Conservation (phyloP, 2,329 filamentous ascomycete genomes). For the Colletotrichum limetticola region DNA sequence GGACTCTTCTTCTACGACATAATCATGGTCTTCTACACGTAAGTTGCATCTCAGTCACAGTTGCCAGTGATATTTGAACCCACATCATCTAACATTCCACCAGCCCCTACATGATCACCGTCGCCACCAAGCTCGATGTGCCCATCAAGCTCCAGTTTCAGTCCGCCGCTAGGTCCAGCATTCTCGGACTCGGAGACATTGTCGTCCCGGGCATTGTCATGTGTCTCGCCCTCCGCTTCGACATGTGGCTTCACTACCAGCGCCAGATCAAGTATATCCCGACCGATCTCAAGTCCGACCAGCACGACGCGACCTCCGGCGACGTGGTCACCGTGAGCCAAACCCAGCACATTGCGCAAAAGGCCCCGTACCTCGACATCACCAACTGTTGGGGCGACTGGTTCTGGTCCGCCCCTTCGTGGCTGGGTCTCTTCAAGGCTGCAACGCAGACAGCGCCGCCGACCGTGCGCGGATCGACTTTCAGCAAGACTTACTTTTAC, state of each 20-base stretch:
- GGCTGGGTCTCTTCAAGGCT: constrained; percentile 36
- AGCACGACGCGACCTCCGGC: constrained; percentile 45
- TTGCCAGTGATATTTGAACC: too few species aligned
- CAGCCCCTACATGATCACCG: constrained; percentile 84
- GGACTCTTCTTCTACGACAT: constrained; percentile 96
- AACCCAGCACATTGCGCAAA: constrained; percentile 51
- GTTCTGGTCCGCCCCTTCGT: constrained; percentile 73
- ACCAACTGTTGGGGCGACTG: constrained; percentile 84
- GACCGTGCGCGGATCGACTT: constrained; percentile 59
- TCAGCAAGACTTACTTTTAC: constrained; percentile 88
- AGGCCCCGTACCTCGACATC: constrained; percentile 65
- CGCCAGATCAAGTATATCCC: constrained; percentile 66
- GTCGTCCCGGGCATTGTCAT: constrained; percentile 93
- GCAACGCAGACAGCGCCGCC: constrained; percentile 40
- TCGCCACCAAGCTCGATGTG: constrained; percentile 89
- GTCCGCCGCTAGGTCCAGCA: constrained; percentile 74
- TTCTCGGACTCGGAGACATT: constrained; percentile 95
- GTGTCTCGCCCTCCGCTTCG: constrained; percentile 88
- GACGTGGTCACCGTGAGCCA: constrained; percentile 47
- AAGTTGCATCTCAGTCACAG: constrained; percentile 44
- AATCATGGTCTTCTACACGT: constrained; percentile 89
- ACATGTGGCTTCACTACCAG: constrained; percentile 86
- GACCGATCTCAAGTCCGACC: constrained; percentile 47
- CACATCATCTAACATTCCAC: constrained; percentile 35
- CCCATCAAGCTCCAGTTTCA: constrained; percentile 91